Conservation (phyloP, 768 basidiomycete genomes). For the Auricularia sp. region DNA sequence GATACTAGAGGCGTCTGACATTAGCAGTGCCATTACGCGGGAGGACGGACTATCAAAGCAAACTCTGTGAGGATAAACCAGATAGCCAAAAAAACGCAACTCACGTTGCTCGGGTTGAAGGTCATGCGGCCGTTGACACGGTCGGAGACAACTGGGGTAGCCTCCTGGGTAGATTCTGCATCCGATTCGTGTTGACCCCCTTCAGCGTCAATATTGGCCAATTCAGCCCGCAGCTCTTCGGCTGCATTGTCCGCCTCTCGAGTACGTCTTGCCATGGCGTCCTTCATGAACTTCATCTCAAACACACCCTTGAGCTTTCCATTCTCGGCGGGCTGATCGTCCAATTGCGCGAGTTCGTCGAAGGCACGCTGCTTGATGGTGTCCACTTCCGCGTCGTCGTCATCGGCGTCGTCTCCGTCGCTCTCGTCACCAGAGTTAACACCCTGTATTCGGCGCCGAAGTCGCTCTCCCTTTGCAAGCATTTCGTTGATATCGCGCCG, state of each 20-base stretch:
- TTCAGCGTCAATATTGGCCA: constrained; percentile 37
- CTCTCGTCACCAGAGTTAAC: constrained; percentile 39
- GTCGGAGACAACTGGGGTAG: constrained; percentile 28
- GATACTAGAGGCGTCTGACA: constrained; percentile 56
- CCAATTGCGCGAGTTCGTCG: constrained; percentile 57
- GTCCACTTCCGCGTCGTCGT: constrained; percentile 35
- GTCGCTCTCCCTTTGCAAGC: constrained; percentile 70
- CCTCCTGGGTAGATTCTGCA: constrained; percentile 19
- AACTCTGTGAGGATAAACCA: constrained; percentile 17
- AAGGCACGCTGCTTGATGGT: constrained; percentile 60
- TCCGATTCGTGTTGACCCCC: constrained; percentile 20
- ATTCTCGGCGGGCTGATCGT: constrained; percentile 27
- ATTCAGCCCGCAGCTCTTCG: constrained; percentile 64
- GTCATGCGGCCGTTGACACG: constrained; percentile 60
- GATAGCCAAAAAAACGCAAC: constrained; percentile 25
- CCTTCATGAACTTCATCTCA: constrained; percentile 98
- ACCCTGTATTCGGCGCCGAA: constrained; percentile 69
- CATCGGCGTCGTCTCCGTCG: constrained; percentile 29
- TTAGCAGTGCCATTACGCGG: constrained; percentile 9
- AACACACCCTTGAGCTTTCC: constrained; percentile 63
- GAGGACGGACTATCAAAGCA: neutral
- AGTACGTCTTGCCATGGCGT: constrained; percentile 66
- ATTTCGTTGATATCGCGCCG: constrained; percentile 72
- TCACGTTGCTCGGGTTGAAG: constrained; percentile 41
- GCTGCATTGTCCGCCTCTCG: constrained; percentile 48